phyloP scores from a whole-genome alignment of 352 stramenopile species.

The Pythium vanterpoolii region DNA sequence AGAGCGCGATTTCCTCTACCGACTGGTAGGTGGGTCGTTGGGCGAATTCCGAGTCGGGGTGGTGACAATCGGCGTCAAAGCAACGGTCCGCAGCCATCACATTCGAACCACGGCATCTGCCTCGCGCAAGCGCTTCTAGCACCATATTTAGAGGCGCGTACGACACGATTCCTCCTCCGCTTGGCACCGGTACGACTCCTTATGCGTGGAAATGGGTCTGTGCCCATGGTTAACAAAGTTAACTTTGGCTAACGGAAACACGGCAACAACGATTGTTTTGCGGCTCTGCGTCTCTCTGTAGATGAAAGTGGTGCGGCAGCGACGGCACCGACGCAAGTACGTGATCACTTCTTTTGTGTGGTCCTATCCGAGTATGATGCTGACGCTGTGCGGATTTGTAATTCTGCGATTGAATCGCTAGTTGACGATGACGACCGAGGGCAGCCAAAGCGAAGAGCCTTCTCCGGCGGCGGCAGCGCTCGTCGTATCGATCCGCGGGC shows the following conservation, averaged over 20 bases:
- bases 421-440: slow-evolving; percentile 56
- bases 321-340: slow-evolving; percentile 20
- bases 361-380: background rate
- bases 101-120: background rate
- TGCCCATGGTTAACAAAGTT: slow-evolving; percentile 10
- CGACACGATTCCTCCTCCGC: slow-evolving; percentile 14
- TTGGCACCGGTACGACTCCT: slow-evolving; percentile 14
- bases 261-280: background rate
- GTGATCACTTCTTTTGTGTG: background rate
- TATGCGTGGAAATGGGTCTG: background rate
- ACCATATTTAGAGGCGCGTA: slow-evolving; percentile 17
- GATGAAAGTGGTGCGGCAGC: slow-evolving; percentile 20
- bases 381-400: background rate
- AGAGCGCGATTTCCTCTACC: slow-evolving; percentile 23
- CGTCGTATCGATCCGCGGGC: slow-evolving; percentile 48
- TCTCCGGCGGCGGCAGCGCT: slow-evolving; percentile 28
- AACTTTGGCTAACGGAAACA: slow-evolving; percentile 11
- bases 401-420: slow-evolving; percentile 13
- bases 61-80: background rate
- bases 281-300: background rate
- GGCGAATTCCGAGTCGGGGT: background rate
- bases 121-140: background rate
- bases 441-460: slow-evolving; percentile 28
- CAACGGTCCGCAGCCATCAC: slow-evolving; percentile 4
- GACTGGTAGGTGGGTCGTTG: slow-evolving; percentile 19